Evolutionary conservation across 1,139 yeast species (phyloP).

Genomic region (Suhomyces coccinellae): DNA sequence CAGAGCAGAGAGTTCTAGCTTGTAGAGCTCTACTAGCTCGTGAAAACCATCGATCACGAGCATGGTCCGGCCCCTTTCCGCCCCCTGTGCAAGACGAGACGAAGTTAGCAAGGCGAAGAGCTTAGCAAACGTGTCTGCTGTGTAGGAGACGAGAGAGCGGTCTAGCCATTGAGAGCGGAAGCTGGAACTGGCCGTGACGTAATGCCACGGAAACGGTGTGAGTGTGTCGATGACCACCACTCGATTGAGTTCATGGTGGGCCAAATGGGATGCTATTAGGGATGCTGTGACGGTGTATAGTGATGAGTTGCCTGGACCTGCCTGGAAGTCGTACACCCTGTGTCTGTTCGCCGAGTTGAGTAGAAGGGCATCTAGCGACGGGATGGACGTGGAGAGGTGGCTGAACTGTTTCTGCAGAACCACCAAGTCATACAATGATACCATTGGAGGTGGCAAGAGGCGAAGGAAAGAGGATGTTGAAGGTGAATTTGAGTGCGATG

Average conservation of each 20-base stretch:
- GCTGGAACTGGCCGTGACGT: conserved; percentile 20
- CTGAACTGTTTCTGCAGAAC: conserved; percentile 22
- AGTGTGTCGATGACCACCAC: conserved; percentile 36
- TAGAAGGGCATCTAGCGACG: conserved; percentile 28
- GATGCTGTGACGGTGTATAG: conserved; percentile 24
- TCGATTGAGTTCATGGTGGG: conserved; percentile 10
- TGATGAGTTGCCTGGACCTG: conserved; percentile 35
- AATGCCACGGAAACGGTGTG: conserved; percentile 31
- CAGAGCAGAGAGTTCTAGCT: conserved; percentile 33
- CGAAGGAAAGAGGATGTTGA: background rate
- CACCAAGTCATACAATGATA: conserved; percentile 24
- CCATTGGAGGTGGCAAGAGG: conserved; percentile 16
- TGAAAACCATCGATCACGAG: conserved; percentile 38
- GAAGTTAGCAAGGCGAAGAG: conserved; percentile 22
- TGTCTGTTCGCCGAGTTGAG: conserved; percentile 15
- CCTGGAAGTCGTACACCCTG: conserved; percentile 39
- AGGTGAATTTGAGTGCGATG: no score
- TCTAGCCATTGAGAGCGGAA: conserved; percentile 23
- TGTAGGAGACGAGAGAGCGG: conserved; percentile 17
- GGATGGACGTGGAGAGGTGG: conserved; percentile 29
- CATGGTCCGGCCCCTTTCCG: conserved; percentile 14
- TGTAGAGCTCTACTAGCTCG: conserved; percentile 38
- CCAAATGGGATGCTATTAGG: conserved; percentile 33
- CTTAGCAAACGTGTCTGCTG: conserved; percentile 32
- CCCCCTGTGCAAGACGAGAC: conserved; percentile 5